Evolutionary conservation across 139 green algal species (phyloP), one percentile per base, ranked within the genome.

Genomic region (Marvania coccoides): DNA sequence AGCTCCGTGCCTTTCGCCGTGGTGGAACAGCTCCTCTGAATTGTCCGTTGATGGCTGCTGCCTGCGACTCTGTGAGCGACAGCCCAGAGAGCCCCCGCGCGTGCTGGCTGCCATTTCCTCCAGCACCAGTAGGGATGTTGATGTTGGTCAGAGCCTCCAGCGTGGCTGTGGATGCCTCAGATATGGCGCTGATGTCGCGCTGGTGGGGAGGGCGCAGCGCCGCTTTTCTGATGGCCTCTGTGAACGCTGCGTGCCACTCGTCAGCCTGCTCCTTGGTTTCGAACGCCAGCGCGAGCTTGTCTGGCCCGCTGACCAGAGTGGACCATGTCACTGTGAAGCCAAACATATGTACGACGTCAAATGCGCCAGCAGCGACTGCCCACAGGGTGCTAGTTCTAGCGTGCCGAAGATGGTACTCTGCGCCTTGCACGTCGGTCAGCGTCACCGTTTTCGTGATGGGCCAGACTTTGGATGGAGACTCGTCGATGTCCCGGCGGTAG

Each of bases 391-490:
- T 72, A 13, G 70, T 72, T 24, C 45, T 23, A 4, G 37, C n/a
- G n/a, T 77, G 62, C 14, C 70, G 62, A 29, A 77, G 30, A 12
- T 77, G 51, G 53, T 68, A 77, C 31, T 46, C 9, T 5, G 29
- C 10, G 5, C 36, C 60, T 30, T 62, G 14, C 26, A 77, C 62
- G 5, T 42, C 24, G 5, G 39, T 46, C 13, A 77, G 13, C 5
- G 53, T 23, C 4, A 56, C 54, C 42, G 51, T 53, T 9, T 42
- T 51, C 6, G 62, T 33, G 15, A 77, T 34, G 24, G 62, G 39
- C 62, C 62, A 77, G 31, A 77, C 63, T 66, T 77, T 77, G 29
- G 54, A 68, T 6, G 26, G 30, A 26, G 45, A 6, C 15, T 56
- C 56, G 28, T 61, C 58, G 5, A 13, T 56, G 3, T 66, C 69